phyloP scores from a whole-genome alignment of 371 early-diverging fungal species.

The Chytridium lagenaria region DNA sequence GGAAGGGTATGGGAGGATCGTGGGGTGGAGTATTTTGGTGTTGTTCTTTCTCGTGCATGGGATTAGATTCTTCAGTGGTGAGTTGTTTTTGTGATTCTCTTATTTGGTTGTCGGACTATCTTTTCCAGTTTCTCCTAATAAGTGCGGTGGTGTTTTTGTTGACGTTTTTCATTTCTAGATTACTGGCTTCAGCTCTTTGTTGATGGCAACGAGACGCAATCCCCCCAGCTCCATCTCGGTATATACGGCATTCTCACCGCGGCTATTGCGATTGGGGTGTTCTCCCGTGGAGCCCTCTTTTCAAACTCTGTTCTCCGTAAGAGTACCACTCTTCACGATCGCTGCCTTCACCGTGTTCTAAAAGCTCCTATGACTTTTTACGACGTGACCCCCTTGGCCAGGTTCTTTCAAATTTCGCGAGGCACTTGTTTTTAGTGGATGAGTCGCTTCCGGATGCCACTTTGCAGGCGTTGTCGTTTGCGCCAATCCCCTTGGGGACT shows the following conservation, averaged over 20 bases:
- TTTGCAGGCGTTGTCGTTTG: constrained; percentile 61
- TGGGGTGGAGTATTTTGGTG: constrained; percentile 46
- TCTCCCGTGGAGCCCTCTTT: constrained; percentile 55
- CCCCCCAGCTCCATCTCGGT: constrained; percentile 43
- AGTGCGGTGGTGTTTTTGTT: no score
- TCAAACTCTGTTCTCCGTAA: constrained; percentile 51
- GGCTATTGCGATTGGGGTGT: constrained; percentile 55
- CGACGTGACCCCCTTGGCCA: constrained; percentile 91
- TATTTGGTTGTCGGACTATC: constrained; percentile 1
- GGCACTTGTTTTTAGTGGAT: constrained; percentile 86
- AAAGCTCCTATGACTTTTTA: constrained; percentile 91
- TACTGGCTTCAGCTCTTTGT: constrained; percentile 42
- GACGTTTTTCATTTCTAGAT: no score
- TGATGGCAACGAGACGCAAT: not conserved
- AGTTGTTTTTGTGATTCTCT: constrained; percentile 26
- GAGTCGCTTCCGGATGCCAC: constrained; percentile 62
- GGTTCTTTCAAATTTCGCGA: constrained; percentile 85
- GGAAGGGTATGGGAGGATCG: constrained; percentile 49
- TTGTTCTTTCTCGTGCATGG: constrained; percentile 54
- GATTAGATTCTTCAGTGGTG: constrained; percentile 52
- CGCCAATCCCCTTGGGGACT: constrained; percentile 65
- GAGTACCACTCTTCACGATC: constrained; percentile 57
- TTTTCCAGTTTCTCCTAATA: no score
- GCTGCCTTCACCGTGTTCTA: constrained; percentile 51
- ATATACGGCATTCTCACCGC: constrained; percentile 55